Base-by-base conservation (phyloP, 148 eudicot genomes). In the Euryodendron excelsum region DNA sequence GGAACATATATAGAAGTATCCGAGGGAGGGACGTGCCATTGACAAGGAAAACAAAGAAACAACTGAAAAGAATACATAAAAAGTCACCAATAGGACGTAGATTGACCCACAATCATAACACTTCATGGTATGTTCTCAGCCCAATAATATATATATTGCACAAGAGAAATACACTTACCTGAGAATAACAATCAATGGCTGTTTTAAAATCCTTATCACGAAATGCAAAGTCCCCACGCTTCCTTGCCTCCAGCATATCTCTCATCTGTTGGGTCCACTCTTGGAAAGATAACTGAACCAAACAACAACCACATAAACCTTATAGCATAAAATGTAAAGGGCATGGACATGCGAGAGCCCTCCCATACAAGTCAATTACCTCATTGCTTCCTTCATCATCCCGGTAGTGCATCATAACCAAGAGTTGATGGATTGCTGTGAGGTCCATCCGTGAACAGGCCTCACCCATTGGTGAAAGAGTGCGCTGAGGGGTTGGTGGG, bases 181-280 rank as follows among this genome's bases (percentile, higher is more conserved):
- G 96, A 78, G 98, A 90, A 79, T 94, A 94, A 74, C 89, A 90
- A 74, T 94, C 94, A 36, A 81, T 89, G 61, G 96, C 96, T n/a
- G 90, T 69, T 80, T 82, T 91, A 79, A 91, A 94, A 74, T 94
- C 98, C 79, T 90, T 91, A 66, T 90, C 96, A 48, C 90, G 90
- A 56, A 94, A 94, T 36, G 98, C 93, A 74, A 73, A 82, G 82
- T 94, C 98, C 25, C 98, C 98, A 67, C 90, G 92, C 74, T 94
- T 94, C 73, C 94, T 89, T 37, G 98, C 94, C 30, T 94, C 94
- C 44, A 90, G 70, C 93, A 90, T 90, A 68, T 94, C 96, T 87
- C 86, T 87, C 94, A 94, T 92, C 80, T 92, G 98, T 66, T 94
- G 94, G n/a, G 98, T 92, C 98, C 98, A 94, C 81, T 89, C 98